Conservation (phyloP, 2,329 filamentous ascomycete species). For the Penicillium sp. region DNA sequence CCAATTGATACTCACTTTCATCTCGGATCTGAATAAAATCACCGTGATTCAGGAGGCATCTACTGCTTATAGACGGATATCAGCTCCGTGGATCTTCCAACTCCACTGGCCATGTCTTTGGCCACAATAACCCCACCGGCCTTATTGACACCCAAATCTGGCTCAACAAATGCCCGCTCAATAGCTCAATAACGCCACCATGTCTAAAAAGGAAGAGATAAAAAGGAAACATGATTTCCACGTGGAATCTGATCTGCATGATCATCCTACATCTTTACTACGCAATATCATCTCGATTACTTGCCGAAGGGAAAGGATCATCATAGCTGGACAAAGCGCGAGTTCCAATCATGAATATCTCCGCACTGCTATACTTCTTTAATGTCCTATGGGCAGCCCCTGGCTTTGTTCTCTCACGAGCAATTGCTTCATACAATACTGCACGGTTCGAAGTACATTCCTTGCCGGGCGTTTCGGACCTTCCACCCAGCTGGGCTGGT, state of each 20-base stretch:
- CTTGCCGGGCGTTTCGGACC: conserved; percentile 22
- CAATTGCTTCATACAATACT: conserved; percentile 1
- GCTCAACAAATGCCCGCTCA: conserved; percentile 3
- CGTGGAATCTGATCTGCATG: background rate
- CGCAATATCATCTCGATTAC: background rate
- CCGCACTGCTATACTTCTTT: conserved; percentile 17
- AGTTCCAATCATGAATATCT: conserved; percentile 18
- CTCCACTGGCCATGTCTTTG: background rate
- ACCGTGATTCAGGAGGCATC: background rate
- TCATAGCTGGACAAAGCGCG: background rate
- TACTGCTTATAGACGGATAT: background rate
- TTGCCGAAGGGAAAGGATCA: background rate
- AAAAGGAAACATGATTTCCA: conserved; percentile 11
- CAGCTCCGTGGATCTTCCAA: background rate
- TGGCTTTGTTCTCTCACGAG: conserved; percentile 5
- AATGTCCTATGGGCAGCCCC: conserved; percentile 15
- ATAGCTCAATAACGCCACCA: conserved; percentile 1
- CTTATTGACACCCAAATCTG: conserved; percentile 16
- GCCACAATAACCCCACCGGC: background rate
- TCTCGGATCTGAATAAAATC: background rate
- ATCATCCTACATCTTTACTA: background rate
- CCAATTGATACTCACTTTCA: background rate
- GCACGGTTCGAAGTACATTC: conserved; percentile 24
- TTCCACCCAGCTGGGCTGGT: conserved; percentile 31
- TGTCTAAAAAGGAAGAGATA: conserved; percentile 2